These are phyloP conservation scores for Apophysomyces elegans DNA, from an alignment of 371 early-diverging fungal species.

Conservation along the genomic window DNA sequence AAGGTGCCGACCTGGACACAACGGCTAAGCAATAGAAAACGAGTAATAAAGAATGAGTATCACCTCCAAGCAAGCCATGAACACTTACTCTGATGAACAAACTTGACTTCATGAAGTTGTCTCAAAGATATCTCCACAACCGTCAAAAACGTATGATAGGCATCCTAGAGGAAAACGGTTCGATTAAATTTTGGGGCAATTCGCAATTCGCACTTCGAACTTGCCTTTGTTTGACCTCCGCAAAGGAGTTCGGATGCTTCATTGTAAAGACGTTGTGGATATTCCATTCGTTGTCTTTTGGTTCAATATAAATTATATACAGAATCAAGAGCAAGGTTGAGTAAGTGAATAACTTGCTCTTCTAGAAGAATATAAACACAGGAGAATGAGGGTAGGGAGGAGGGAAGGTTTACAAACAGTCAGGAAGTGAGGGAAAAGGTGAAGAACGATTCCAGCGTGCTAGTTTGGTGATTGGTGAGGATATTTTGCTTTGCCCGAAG, in stretches of 20 bases:
- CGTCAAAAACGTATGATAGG: constrained; percentile 42
- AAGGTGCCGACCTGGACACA: constrained; percentile 37
- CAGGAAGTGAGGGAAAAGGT: neutral
- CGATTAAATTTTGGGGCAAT: neutral
- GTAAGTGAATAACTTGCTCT: neutral
- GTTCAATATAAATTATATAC: neutral
- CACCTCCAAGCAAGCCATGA: neutral
- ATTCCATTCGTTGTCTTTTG: constrained; percentile 17
- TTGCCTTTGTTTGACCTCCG: constrained; percentile 42
- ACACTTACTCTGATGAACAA: constrained; percentile 50
- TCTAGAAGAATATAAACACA: constrained; percentile 7
- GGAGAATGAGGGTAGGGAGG: constrained; percentile 10
- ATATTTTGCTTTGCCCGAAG: neutral
- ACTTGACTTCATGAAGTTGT: constrained; percentile 43
- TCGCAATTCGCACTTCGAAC: neutral
- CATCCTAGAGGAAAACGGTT: constrained; percentile 34
- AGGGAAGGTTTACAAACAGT: neutral
- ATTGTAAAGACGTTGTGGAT: constrained; percentile 30
- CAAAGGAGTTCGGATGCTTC: constrained; percentile 40
- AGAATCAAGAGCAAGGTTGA: neutral
- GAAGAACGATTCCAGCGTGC: neutral
- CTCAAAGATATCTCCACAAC: constrained; percentile 37
- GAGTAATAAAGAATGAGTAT: too few species aligned
- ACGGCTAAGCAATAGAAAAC: constrained; percentile 22
- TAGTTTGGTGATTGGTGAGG: neutral